phyloP scores from a whole-genome alignment of 257 asterid genomes.

The Nicotiana obtusifolia region DNA sequence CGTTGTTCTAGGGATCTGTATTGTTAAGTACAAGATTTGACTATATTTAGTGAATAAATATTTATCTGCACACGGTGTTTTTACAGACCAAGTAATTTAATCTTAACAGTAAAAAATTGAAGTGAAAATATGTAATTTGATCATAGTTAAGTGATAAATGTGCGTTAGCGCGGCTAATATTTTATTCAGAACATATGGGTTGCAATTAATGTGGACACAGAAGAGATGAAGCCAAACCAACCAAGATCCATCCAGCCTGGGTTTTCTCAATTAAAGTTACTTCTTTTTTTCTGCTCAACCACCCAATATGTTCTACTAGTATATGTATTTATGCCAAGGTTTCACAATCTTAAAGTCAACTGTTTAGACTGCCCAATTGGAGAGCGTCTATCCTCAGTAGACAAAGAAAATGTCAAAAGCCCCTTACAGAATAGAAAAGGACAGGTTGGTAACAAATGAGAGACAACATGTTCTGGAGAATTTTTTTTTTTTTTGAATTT shows the following conservation, averaged over 20 bases:
- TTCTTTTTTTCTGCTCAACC: slow-evolving; percentile 26
- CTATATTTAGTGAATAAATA: not conserved
- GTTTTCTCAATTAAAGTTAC: not conserved
- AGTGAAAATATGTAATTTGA: not conserved
- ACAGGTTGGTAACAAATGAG: not conserved
- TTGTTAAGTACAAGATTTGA: not conserved
- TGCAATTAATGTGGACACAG: slow-evolving; percentile 8
- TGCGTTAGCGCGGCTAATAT: too few species aligned
- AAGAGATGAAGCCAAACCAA: slow-evolving; percentile 11
- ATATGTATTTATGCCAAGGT: slow-evolving; percentile 2
- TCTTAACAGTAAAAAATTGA: not conserved
- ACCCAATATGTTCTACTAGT: slow-evolving; percentile 15
- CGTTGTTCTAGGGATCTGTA: not conserved
- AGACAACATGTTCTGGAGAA: not conserved
- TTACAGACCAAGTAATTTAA: not conserved
- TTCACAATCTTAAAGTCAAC: slow-evolving; percentile 38
- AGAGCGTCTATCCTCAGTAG: slow-evolving; percentile 6
- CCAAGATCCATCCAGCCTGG: slow-evolving; percentile 34
- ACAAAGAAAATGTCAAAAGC: slow-evolving; percentile 29
- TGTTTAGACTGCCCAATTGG: slow-evolving; percentile 22
- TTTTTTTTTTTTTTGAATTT: not conserved
- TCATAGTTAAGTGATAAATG: not conserved
- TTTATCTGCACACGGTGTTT: not conserved
- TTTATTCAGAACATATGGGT: not conserved
- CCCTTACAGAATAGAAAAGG: slow-evolving; percentile 23